Evolutionary conservation across 169 alveolate species (phyloP), one percentile per base, ranked within the genome.

Genomic region (Blepharisma undulans): DNA sequence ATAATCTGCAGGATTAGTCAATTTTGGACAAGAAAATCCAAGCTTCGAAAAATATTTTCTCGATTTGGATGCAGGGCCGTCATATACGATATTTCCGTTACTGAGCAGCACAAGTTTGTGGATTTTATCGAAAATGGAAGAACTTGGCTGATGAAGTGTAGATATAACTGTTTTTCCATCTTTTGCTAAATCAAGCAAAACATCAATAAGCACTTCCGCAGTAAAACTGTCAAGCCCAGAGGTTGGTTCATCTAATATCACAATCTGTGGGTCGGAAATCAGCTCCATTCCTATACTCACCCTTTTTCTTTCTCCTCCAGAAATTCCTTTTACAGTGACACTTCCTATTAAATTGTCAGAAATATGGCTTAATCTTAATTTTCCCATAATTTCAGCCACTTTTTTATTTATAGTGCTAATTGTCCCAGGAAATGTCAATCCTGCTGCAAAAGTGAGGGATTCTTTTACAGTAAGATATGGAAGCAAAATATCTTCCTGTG

Each of bases 241-340:
- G 7, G 98, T 97, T 25, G 99, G 99, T 61, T 97, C 98, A 92
- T 97, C 98, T 92, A 97, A 95, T 77, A 97, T 93, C 48, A 97
- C 90, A 36, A 97, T 90, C 18, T 98, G 94, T 30, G 98, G 98
- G 84, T 95, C 95, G 60, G 94, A 94, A 77, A 97, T 87, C 84
- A 97, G 92, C 93, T 97, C 98, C 92, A 94, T 92, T 18, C 98
- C 99, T 19, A 97, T 95, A 81, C 97, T 91, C 30, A 96, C 94
- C 87, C 98, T 87, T 89, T 96, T 96, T 94, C 95, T 92, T 92
- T 97, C 93, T n/a, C 96, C 95, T 27, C 98, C 98, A 4, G 97
- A 94, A 29, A 95, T 88, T 32, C 98, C 98, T 89, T 94, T 95
- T 12, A 22, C 22, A 21, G 30, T 22, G 16, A 72, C 59, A 29